A percentile compares a stretch with the other conserved stretches of the same genome.
Conservation (phyloP, 768 basidiomycete species). For the Auricularia sp. region DNA sequence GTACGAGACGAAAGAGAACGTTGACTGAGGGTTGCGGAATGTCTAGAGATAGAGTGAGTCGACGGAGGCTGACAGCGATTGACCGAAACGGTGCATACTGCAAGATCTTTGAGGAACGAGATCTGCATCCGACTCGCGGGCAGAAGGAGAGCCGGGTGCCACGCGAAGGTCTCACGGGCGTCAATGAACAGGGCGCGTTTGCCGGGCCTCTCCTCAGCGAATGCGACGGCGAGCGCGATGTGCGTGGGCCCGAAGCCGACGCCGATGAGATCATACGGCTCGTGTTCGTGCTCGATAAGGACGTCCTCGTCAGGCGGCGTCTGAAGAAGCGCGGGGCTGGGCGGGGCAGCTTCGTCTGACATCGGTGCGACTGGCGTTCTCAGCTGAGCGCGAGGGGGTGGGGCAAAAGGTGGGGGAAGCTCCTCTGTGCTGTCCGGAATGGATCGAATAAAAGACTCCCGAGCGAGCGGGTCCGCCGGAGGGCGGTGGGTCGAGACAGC, state of each 20-base stretch:
- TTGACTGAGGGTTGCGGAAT: conserved; percentile 38
- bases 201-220: conserved; percentile 35
- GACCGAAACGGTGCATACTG: conserved; percentile 8
- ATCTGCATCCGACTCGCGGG: conserved; percentile 27
- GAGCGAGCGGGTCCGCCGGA: neutral
- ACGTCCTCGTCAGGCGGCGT: neutral
- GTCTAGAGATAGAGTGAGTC: conserved; percentile 16
- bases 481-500: neutral
- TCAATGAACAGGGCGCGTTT: neutral
- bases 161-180: conserved; percentile 26
- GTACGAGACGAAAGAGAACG: conserved; percentile 43
- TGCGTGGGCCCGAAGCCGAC: conserved; percentile 46
- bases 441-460: neutral
- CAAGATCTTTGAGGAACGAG: conserved; percentile 40
- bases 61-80: neutral
- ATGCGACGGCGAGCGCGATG: conserved; percentile 38
- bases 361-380: neutral
- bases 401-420: neutral
- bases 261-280: conserved; percentile 34
- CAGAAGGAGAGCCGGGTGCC: conserved; percentile 49
- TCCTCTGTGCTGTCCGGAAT: neutral
- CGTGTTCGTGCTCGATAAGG: neutral
- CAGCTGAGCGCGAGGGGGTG: neutral
- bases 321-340: neutral
- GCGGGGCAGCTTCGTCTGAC: neutral